phyloP scores from a whole-genome alignment of 2,329 filamentous ascomycete species.

The Penicillium sp. region DNA sequence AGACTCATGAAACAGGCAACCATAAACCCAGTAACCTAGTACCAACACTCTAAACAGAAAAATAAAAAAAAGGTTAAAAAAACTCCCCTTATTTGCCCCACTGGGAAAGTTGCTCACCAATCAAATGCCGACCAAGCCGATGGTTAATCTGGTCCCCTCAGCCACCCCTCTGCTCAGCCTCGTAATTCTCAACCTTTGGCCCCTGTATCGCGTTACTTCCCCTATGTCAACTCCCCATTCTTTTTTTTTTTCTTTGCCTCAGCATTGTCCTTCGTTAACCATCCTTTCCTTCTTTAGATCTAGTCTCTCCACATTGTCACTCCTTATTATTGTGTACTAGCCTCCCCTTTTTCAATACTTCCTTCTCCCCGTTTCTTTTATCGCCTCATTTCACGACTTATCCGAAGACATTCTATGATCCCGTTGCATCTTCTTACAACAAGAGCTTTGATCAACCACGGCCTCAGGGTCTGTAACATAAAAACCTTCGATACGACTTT shows the following conservation, averaged over 20 bases:
- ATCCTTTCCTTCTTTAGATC: slow-evolving; percentile 20
- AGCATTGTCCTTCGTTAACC: slow-evolving; percentile 10
- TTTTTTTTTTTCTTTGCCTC: slow-evolving; percentile 28
- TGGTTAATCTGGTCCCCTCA: background rate
- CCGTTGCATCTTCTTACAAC: background rate
- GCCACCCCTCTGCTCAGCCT: slow-evolving; percentile 8
- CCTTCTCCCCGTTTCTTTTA: slow-evolving; percentile 1
- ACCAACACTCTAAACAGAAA: background rate
- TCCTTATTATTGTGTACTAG: slow-evolving; percentile 22
- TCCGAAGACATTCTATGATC: background rate
- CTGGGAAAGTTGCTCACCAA: background rate
- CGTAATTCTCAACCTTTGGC: slow-evolving; percentile 3
- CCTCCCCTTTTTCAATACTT: slow-evolving; percentile 10
- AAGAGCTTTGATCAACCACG: background rate
- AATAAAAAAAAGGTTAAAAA: background rate
- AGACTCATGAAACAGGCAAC: background rate
- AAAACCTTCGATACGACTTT: background rate
- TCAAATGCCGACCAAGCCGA: background rate
- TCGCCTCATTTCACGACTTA: background rate
- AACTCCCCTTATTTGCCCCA: slow-evolving; percentile 5
- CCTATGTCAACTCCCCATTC: slow-evolving; percentile 18
- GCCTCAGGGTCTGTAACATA: background rate
- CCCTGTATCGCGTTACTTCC: background rate
- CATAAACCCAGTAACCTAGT: background rate
- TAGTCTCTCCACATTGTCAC: slow-evolving; percentile 23